Base-by-base conservation (phyloP, 805 yeast species). In the Aciculoconidium aculeatum region DNA sequence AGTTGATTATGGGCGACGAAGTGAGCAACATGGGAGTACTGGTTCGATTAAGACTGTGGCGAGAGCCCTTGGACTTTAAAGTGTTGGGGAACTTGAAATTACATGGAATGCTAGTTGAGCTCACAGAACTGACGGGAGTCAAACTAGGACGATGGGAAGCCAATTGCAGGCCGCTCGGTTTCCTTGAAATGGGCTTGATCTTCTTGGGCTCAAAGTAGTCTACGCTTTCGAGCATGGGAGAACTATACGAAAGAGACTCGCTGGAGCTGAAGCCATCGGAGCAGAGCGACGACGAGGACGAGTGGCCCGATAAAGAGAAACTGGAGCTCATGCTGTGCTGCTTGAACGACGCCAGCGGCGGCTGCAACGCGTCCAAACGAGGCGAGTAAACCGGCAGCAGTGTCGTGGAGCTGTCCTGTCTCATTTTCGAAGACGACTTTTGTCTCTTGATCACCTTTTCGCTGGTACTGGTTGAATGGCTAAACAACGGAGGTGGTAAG, bases 381-480 rank as follows among this genome's bases (percentile, higher is more conserved):
- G n/a, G n/a, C n/a, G 45, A 26, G 14, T 11, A 14, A 15, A 10
- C 13, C 15, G 21, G 31, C 15, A 23, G 14, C 21, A 16, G 25
- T 7, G 15, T 11, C 7, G 15, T 11, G 15, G 20, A 23, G 7
- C 19, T 23, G 22, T 14, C 25, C 11, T 16, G n/a, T 25, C 30
- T 29, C 17, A 30, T 31, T 29, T 32, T 39, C 20, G 30, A 13
- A 20, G 21, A 39, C 15, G 54, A 49, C 32, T 44, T 45, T 31
- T 57, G 63, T 21, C 64, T 40, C 38, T 59, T 59, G 25, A 56
- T 38, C 10, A 56, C 42, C 39, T 57, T 58, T 21, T 47, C 46
- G 25, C 47, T 41, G 6, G 57, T 51, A 18, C 47, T 46, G 10
- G 58, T 55, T 15, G 61, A 46, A 30, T 42, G 19, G 61, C 52